Percentiles rank a stretch among this genome's conserved stretches.
These are phyloP conservation scores for Pythium rishiriense DNA, from an alignment of 352 stramenopile genomes.

Conservation along the genomic window DNA sequence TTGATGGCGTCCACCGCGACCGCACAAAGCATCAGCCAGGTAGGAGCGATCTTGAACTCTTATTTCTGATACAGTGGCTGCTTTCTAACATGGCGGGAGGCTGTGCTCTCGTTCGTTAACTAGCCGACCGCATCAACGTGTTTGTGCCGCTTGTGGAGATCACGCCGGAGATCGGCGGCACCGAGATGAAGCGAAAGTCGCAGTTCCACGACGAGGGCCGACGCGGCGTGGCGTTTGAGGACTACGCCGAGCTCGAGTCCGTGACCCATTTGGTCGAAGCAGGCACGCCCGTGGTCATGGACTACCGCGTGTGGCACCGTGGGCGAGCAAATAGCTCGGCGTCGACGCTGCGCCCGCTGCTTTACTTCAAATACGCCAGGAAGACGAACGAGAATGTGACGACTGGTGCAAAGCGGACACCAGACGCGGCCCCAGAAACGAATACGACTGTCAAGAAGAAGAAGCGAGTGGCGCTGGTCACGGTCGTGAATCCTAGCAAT, in stretches of 20 bases:
- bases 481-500: background rate
- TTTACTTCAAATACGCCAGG: slow-evolving; percentile 75
- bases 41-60: slow-evolving; percentile 18
- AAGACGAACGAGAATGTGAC: background rate
- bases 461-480: slow-evolving; percentile 15
- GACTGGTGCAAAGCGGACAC: background rate
- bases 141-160: slow-evolving; percentile 70
- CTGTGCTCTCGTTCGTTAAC: background rate
- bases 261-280: slow-evolving; percentile 52
- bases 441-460: slow-evolving; percentile 13
- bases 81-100: background rate
- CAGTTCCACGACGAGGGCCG: slow-evolving; percentile 46
- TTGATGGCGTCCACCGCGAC: slow-evolving; percentile 73
- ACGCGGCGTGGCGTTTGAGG: slow-evolving; percentile 43
- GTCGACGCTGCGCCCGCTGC: slow-evolving; percentile 37
- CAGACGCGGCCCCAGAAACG: background rate
- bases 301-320: slow-evolving; percentile 81
- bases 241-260: slow-evolving; percentile 52
- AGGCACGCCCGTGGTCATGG: slow-evolving; percentile 67
- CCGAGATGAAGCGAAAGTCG: slow-evolving; percentile 67
- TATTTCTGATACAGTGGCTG: background rate
- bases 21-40: slow-evolving; percentile 50
- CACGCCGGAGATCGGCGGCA: slow-evolving; percentile 46
- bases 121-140: slow-evolving; percentile 74
- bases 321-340: slow-evolving; percentile 49